Evolutionary conservation across 202 grass and related monocot genomes (phyloP), one percentile per base, ranked within the genome.

Genomic region (Setaria italica): DNA sequence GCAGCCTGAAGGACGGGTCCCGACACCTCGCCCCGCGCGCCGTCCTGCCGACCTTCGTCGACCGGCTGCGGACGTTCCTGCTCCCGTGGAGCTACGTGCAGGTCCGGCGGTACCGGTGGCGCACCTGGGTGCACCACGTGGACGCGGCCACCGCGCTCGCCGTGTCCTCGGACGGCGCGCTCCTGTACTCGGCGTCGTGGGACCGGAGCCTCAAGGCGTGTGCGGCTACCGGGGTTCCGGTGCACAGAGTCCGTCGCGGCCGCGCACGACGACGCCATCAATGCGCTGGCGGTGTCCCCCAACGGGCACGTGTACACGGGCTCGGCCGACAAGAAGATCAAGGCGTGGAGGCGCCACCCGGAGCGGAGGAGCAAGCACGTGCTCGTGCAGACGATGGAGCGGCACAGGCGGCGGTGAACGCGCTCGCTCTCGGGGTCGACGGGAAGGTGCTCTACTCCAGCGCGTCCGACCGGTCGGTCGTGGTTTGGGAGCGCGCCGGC

Each of bases 121-220:
- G 78, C 89, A 78, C 89, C 2, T 93, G 94, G 94, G 89, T 95
- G 86, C 88, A 91, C 82, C 94, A 95, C 72, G 84, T 80, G 19
- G 89, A 95, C 87, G 85, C 87, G 25, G 82, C 93, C 55, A 77
- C 94, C 12, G 85, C 85, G 68, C 89, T 97, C 2, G 87, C 85
- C 1, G 50, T 87, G 42, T 92, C 94, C 4, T 74, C 74, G 7
- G 85, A 90, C 65, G 79, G 87, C 25, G 55, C 72, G 57, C 84
- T 93, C 62, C 87, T 94, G 30, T 94, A 97, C 87, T 97, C 94
- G 64, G 85, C 68, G 35, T 94, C 85, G n/a, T 93, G 91, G 94
- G 91, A 92, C 87, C 75, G 85, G 66, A 89, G 74, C 72, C 65
- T 97, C 76, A 97, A 88, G 87, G 80, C 88, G 33, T 97, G 91